Base-by-base conservation (phyloP, 2,329 filamentous ascomycete genomes). In the Epichloe sibirici region DNA sequence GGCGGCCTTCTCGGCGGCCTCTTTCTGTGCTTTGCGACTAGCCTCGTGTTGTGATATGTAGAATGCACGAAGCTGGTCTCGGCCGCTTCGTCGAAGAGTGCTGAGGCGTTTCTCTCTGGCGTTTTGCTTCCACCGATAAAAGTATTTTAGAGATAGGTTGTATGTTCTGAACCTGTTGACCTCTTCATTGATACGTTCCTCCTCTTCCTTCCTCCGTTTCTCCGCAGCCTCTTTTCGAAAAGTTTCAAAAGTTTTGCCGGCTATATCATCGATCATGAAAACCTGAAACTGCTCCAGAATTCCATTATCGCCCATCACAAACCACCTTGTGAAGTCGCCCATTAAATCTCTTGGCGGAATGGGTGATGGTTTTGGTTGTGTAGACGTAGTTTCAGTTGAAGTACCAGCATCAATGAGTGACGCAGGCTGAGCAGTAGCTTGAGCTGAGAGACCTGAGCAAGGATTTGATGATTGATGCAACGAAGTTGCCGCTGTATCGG, bases 51-150 rank as follows among this genome's bases (percentile, higher is more conserved):
- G 70, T 3, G 67, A 66, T 28, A 68, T 65, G 34, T 71, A 71
- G 59, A 74, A 79, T 2, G 67, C 64, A 31, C 71, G 71, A 56
- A 76, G 69, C 55, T 76, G 71, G 42, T 79, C 75, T 49, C 75
- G 73, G 21, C 75, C 77, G 42, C 73, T 70, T 35, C 70, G 70
- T 7, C 78, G 74, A 23, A 79, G 71, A n/a, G 70, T 69, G 52
- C 73, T 70, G 15, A 77, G 69, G 3, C 74, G 71, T 17, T 70
- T 71, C 45, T 73, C 69, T 12, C 77, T 70, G 8, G 74, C 75
- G 40, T 65, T 71, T 13, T 74, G 62, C 48, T 72, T 74, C 79
- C 79, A 82, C 17, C 69, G 68, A 57, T 81, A 80, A 55, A 81
- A 80, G 61, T 71, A 82, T 47, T 74, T 79, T 54, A 80, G 65